Conservation (phyloP, 148 eudicot species). For the Cornus controversa region DNA sequence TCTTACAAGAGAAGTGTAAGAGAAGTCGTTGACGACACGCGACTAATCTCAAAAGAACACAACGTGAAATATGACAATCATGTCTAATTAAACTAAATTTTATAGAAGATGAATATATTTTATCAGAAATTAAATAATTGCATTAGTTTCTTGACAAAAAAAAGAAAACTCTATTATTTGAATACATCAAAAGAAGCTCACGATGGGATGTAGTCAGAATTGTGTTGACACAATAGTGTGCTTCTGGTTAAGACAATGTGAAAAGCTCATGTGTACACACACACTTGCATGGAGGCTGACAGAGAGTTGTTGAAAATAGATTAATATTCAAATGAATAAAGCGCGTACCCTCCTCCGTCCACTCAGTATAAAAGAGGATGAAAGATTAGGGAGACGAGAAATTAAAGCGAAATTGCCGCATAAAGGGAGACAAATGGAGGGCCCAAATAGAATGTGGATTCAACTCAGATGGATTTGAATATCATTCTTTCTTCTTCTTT, state of each 20-base stretch:
- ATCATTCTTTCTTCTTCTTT: background rate
- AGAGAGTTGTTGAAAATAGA: background rate
- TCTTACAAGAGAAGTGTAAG: too few species aligned
- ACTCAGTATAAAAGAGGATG: background rate
- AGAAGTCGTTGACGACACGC: too few species aligned
- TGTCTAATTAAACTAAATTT: too few species aligned
- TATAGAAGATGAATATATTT: too few species aligned
- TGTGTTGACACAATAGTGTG: too few species aligned
- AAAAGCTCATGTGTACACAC: background rate
- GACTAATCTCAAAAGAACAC: too few species aligned
- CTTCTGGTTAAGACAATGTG: background rate
- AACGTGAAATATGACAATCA: too few species aligned
- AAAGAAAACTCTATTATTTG: too few species aligned
- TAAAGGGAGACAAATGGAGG: conserved; percentile 11
- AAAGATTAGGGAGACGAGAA: conserved; percentile 7
- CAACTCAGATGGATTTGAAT: background rate
- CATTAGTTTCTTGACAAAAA: too few species aligned
- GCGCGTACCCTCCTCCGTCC: background rate
- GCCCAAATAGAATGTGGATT: background rate
- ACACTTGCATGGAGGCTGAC: background rate
- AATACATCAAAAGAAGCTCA: too few species aligned
- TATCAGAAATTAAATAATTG: too few species aligned
- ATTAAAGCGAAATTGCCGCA: conserved; percentile 13
- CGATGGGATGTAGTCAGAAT: too few species aligned
- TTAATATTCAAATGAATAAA: background rate